Conservation (phyloP, 73 alveolate genomes). For the Loxodes magnus region DNA sequence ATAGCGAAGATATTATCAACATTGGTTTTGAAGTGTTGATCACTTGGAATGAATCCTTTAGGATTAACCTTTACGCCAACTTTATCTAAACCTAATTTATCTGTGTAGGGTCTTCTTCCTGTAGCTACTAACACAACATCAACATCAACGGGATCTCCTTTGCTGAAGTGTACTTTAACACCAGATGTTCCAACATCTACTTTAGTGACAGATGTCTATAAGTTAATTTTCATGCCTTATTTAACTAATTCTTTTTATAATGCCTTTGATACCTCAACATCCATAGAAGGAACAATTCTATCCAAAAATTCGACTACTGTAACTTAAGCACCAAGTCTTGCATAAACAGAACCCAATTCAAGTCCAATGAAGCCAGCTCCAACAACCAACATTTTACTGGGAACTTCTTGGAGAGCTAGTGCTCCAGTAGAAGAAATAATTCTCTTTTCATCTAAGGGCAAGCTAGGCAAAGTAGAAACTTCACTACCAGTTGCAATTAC, state of each 20-base stretch:
- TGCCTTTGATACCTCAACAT: constrained; percentile 62
- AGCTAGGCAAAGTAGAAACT: constrained; percentile 82
- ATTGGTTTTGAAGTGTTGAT: constrained; percentile 32
- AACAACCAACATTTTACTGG: constrained; percentile 79
- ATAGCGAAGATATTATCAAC: constrained; percentile 59
- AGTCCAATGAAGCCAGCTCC: constrained; percentile 98
- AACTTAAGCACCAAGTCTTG: constrained; percentile 88
- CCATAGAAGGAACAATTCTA: constrained; percentile 63
- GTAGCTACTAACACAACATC: constrained; percentile 72
- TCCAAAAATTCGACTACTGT: constrained; percentile 82
- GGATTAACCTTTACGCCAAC: constrained; percentile 58
- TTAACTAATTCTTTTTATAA: constrained; percentile 72
- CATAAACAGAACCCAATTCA: constrained; percentile 86
- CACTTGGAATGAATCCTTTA: constrained; percentile 35
- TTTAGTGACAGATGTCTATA: constrained; percentile 75
- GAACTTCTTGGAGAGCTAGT: constrained; percentile 57
- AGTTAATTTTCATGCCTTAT: constrained; percentile 77
- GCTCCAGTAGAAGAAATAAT: constrained; percentile 81
- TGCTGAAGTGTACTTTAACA: constrained; percentile 36
- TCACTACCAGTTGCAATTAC: constrained; percentile 87
- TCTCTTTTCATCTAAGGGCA: constrained; percentile 18
- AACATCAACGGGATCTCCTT: constrained; percentile 24
- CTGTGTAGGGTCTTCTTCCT: constrained; percentile 82
- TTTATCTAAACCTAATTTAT: constrained; percentile 55
- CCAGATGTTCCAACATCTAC: constrained; percentile 49